These are phyloP conservation scores for Phialemoniopsis sp. DNA, from an alignment of 2,329 filamentous ascomycete genomes.

Conservation along the genomic window DNA sequence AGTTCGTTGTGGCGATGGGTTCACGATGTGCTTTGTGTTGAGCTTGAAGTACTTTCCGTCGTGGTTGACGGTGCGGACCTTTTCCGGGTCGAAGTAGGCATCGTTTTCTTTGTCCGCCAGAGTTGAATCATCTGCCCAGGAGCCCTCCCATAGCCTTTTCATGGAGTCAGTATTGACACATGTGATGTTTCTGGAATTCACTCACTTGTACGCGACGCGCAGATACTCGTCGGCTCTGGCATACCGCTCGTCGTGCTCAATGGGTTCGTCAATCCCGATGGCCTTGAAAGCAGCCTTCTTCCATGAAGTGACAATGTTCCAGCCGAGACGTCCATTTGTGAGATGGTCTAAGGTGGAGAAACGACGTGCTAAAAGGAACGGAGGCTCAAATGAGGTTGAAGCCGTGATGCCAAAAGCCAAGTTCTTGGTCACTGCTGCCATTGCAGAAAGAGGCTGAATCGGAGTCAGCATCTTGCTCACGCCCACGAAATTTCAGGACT, in stretches of 20 bases:
- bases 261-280: slow-evolving; percentile 24
- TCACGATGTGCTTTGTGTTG: slow-evolving; percentile 58
- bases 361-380: slow-evolving; percentile 62
- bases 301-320: slow-evolving; percentile 2
- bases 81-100: slow-evolving; percentile 52
- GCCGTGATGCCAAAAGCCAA: slow-evolving; percentile 37
- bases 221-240: slow-evolving; percentile 59
- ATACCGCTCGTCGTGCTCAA: slow-evolving; percentile 61
- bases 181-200: no score
- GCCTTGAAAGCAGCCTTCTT: slow-evolving; percentile 1
- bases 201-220: slow-evolving; percentile 53
- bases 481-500: no score
- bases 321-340: slow-evolving; percentile 60
- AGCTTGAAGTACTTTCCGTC: slow-evolving; percentile 50
- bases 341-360: slow-evolving; percentile 65
- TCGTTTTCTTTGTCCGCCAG: slow-evolving; percentile 47
- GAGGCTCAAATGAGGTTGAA: slow-evolving; percentile 65
- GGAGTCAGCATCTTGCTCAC: no score
- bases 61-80: slow-evolving; percentile 58
- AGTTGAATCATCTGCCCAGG: slow-evolving; percentile 55
- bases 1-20: slow-evolving; percentile 64
- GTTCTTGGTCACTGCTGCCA: slow-evolving; percentile 12
- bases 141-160: no score
- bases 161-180: no score
- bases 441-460: no score